phyloP scores from a whole-genome alignment of 768 basidiomycete species.

The Amanita jacksonii region DNA sequence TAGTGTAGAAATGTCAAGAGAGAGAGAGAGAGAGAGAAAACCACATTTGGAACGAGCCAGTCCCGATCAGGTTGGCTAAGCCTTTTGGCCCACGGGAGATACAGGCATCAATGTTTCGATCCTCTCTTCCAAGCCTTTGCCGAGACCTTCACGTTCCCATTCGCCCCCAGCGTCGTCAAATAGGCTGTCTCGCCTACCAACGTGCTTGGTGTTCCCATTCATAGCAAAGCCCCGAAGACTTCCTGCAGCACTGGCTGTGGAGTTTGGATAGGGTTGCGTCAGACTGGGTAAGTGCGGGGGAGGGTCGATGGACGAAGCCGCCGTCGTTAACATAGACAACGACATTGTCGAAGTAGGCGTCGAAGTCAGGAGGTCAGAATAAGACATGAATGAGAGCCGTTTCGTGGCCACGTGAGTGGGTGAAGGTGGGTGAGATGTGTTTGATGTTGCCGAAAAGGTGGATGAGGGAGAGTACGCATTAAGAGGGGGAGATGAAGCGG shows the following conservation, averaged over 20 bases:
- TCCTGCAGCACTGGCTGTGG: slow-evolving; percentile 15
- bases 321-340: slow-evolving; percentile 63
- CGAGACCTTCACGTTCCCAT: slow-evolving; percentile 82
- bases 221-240: slow-evolving; percentile 18
- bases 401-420: slow-evolving; percentile 43
- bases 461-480: slow-evolving; percentile 1
- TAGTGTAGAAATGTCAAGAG: background rate
- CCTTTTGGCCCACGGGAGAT: background rate
- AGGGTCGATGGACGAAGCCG: slow-evolving; percentile 43
- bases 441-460: background rate
- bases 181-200: slow-evolving; percentile 28
- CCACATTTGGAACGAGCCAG: background rate
- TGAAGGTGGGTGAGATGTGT: slow-evolving; percentile 23
- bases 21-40: background rate
- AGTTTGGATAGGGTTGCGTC: slow-evolving; percentile 4
- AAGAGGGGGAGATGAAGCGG: slow-evolving; percentile 7
- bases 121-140: slow-evolving; percentile 74
- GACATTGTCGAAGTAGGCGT: slow-evolving; percentile 66
- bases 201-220: slow-evolving; percentile 1
- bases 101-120: slow-evolving; percentile 34
- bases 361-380: slow-evolving; percentile 73
- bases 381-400: slow-evolving; percentile 83
- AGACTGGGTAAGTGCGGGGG: slow-evolving; percentile 65
- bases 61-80: background rate
- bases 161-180: slow-evolving; percentile 70